Base-by-base conservation (phyloP, 1,139 yeast species). In the Scheffersomyces insectosa region DNA sequence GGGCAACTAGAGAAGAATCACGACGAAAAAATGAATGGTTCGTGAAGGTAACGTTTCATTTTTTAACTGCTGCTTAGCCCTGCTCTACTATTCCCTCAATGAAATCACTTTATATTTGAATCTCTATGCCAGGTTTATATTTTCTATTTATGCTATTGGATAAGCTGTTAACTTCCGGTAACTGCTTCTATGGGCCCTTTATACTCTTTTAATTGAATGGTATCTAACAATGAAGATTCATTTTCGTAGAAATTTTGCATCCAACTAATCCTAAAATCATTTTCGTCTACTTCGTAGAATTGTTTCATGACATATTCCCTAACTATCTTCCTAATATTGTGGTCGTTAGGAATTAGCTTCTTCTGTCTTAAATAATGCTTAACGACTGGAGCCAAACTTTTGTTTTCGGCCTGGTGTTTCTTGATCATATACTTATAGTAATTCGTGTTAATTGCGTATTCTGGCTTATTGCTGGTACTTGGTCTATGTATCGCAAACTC, bases 291-390 rank as follows among this genome's bases (percentile, higher is more conserved):
- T 32, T 62, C 66, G 30, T 58, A 68, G 42, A 59, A 71, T 45
- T 73, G 78, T 33, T 52, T 57, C 40, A 56, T 50, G 2, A 65
- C 57, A 42, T 72, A 74, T n/a, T 50, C 58, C 16, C 68, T 55
- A 35, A 66, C 54, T 27, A 61, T 46, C 36, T 61, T 62, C 7
- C 63, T 50, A 13, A 73, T 62, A 39, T 67, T 63, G 33, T 64
- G 60, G 14, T 63, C 68, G 38, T 57, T 56, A 0, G 76, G 75
- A 1, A 71, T 51, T 38, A 68, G 49, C 28, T 47, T 54, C 44
- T 68, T 68, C 29, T 52, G 56, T 6, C 70, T 59, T 8, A 62
- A 50, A 28, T 51, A 49, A 28, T 51, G 49, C n/a, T 42, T 47
- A 1, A 53, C 51, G 12, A 46, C 46, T 9, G 62, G 57, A 11